These are phyloP conservation scores for Leonotis leonurus DNA, from an alignment of 257 asterid genomes.

Conservation along the genomic window DNA sequence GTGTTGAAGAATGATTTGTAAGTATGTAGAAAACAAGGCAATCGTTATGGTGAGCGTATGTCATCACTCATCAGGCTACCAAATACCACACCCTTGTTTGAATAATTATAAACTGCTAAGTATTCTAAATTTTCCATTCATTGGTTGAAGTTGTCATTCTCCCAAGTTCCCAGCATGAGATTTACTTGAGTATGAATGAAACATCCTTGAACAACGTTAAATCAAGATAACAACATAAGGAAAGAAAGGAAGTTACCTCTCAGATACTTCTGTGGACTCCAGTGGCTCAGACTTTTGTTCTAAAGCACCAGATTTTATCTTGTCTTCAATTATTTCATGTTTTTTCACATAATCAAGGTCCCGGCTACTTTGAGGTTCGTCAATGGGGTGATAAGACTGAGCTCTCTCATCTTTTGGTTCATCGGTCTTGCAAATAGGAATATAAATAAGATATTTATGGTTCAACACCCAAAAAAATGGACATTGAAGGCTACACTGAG, in stretches of 20 bases:
- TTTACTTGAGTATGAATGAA: neutral
- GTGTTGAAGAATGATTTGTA: neutral
- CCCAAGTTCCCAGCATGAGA: neutral
- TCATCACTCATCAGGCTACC: neutral
- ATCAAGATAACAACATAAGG: neutral
- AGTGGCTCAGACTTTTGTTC: slow-evolving; percentile 25
- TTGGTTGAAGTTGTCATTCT: neutral
- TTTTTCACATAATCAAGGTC: slow-evolving; percentile 24
- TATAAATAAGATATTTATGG: neutral
- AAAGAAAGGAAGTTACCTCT: slow-evolving; percentile 31
- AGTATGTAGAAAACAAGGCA: neutral
- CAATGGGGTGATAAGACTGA: slow-evolving; percentile 15
- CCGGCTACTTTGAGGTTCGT: slow-evolving; percentile 17
- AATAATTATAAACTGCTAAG: neutral
- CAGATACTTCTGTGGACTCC: slow-evolving; percentile 26
- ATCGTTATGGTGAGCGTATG: neutral
- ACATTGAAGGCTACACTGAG: neutral
- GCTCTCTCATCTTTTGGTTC: slow-evolving; percentile 16
- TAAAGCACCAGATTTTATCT: slow-evolving; percentile 15
- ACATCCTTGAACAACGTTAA: neutral
- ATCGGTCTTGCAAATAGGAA: slow-evolving; percentile 28
- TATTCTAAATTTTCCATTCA: neutral
- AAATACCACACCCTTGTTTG: neutral
- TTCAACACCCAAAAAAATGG: neutral
- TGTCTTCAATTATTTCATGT: slow-evolving; percentile 23